These are phyloP conservation scores for Lobosporangium transversale DNA, from an alignment of 192 early-diverging fungal genomes.

Conservation along the genomic window DNA sequence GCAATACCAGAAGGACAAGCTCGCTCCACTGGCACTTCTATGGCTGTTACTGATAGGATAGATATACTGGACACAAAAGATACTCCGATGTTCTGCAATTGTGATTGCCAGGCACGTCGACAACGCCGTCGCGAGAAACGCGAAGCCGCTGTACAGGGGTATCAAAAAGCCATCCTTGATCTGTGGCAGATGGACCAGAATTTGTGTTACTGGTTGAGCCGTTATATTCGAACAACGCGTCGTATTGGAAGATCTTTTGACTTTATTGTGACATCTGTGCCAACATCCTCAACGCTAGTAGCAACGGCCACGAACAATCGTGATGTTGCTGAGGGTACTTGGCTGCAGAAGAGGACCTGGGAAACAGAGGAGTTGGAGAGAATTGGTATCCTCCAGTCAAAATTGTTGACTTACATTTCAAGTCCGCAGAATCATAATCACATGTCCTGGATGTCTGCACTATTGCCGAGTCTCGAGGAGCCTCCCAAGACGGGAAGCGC, in stretches of 20 bases:
- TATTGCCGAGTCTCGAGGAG: background rate
- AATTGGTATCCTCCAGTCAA: slow-evolving; percentile 20
- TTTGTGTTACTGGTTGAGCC: slow-evolving; percentile 28
- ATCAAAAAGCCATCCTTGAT: slow-evolving; percentile 15
- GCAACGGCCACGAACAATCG: background rate
- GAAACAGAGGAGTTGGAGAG: slow-evolving; percentile 9
- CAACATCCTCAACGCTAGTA: background rate
- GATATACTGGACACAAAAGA: background rate
- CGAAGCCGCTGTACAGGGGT: background rate
- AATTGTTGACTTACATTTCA: background rate
- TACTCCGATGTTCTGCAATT: background rate
- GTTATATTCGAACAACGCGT: slow-evolving; percentile 31
- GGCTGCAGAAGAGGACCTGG: too few species aligned
- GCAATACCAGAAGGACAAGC: background rate
- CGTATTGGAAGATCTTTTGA: slow-evolving; percentile 6
- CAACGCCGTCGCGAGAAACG: slow-evolving; percentile 7
- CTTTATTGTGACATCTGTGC: slow-evolving; percentile 1
- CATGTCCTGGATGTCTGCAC: background rate
- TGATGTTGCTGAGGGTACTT: background rate
- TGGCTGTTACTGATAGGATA: background rate
- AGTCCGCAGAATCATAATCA: background rate
- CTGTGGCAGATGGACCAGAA: slow-evolving; percentile 28
- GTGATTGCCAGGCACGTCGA: slow-evolving; percentile 1
- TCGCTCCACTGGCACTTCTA: background rate
- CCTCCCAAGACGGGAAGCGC: background rate